Evolutionary conservation across 2,329 filamentous ascomycete species (phyloP), one percentile per base, ranked within the genome.

Genomic region (Stagonosporopsis cucurbitacearum): DNA sequence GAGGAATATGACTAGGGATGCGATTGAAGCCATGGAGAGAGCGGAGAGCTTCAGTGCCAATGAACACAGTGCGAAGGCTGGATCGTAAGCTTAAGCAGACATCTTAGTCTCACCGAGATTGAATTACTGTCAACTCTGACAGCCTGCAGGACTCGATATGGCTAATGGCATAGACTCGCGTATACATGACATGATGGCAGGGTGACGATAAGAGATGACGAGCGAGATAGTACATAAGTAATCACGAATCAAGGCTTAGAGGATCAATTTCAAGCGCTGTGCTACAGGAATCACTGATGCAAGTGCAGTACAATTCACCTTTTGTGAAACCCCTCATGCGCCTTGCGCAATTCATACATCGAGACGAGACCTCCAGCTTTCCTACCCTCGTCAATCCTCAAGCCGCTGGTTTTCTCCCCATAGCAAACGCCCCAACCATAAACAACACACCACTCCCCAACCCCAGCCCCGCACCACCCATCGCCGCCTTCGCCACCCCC

Each of bases 361-460:
- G n/a, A n/a, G n/a, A n/a, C n/a, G n/a, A n/a, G n/a, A n/a, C 25
- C 5, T 9, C 28, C 28, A 30, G 6, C 35, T 5, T 3, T 4
- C 28, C 23, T 7, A 9, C 9, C 23, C 15, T 12, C 20, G n/a
- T 6, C n/a, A 3, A 19, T 20, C 4, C 22, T 49, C 40, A 63
- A 25, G 57, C 54, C 9, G 52, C 51, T 50, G 32, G 58, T 63
- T 30, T 30, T 11, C 28, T 30, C 17, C 62, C 62, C 69, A 65
- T 40, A 12, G 44, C 54, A 50, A 43, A 65, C 20, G 60, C 57
- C 13, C 50, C 52, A 19, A 68, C 44, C 66, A 67, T 68, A 33
- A 62, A 81, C 77, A 2, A 81, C 81, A 81, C 79, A 0, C 83
- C 84, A 4, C 69, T 74, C 2, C 82, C 71, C 61, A 80, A 81